Evolutionary conservation across 805 yeast genomes (phyloP), one percentile per base, ranked within the genome.

Genomic region (Diddensiella caesifluorescens): DNA sequence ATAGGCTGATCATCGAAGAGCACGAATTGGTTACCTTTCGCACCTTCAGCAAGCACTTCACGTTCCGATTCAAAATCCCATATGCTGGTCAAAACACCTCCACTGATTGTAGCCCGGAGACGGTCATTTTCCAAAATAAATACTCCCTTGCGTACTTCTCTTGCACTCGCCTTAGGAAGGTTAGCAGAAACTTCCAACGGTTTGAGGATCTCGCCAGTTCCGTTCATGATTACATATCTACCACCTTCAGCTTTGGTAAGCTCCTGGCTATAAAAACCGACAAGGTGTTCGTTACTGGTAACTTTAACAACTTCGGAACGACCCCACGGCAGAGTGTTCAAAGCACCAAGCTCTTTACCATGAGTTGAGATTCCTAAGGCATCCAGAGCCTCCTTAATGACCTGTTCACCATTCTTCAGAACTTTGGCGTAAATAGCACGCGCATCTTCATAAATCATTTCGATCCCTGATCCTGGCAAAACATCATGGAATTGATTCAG

Each of bases 401-500:
- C 67, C 4, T 63, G 52, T 30, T 73, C 70, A 30, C 81, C 79
- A 18, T 67, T 64, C 15, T 68, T 63, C 44, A 82, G 65, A 19
- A 80, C 82, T 12, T 70, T 64, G 4, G 67, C 68, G 53, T 89
- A 71, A 75, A 85, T 79, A 23, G 90, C 89, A 57, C 79, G 75
- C 6, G 90, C 97, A 54, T 83, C 92, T 53, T 87, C 88, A 58
- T 92, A 90, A 10, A 92, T 96, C 79, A 86, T 77, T 48, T 87
- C 95, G 55, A 90, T 90, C 63, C 95, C 86, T 4, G 95, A 82
- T 2, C 98, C 98, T 2, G 98, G 98, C 39, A 92, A 70, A n/a
- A 90, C 97, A 66, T 90, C 98, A 62, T 90, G 98, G 68, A 90
- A 90, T 60, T 90, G 97, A 59, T 95, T 88, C 42, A 92, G 67